phyloP scores from a whole-genome alignment of 441 rosid genomes.

The Erodium trifolium region DNA sequence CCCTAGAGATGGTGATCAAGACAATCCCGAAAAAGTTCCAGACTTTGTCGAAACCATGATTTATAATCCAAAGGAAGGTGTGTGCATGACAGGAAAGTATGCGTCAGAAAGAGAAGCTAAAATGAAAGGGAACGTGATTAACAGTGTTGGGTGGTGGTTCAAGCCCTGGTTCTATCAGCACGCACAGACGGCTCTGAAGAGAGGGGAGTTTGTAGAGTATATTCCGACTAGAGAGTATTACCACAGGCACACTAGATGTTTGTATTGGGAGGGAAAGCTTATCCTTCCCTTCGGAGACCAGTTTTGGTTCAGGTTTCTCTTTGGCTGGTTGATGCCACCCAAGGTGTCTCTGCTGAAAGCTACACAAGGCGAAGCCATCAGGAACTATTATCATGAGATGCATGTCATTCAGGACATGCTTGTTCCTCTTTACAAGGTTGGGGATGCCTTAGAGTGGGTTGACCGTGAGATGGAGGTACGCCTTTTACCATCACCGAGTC shows the following conservation, averaged over 20 bases:
- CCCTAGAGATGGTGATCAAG: conserved; percentile 81
- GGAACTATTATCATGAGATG: conserved; percentile 93
- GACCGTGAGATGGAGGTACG: conserved; percentile 92
- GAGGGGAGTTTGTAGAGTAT: conserved; percentile 88
- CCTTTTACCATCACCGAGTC: neutral
- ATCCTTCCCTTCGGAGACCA: conserved; percentile 96
- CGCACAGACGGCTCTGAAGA: conserved; percentile 68
- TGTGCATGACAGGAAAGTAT: conserved; percentile 86
- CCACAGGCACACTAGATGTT: conserved; percentile 91
- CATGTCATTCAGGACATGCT: conserved; percentile 99
- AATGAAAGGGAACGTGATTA: conserved; percentile 76
- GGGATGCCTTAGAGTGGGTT: conserved; percentile 88
- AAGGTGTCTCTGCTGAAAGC: conserved; percentile 97
- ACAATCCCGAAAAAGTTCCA: conserved; percentile 63
- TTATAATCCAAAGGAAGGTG: conserved; percentile 59
- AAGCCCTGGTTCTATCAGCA: conserved; percentile 98
- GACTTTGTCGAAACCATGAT: conserved; percentile 94
- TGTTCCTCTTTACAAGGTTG: conserved; percentile 92
- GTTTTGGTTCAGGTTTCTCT: conserved; percentile 82
- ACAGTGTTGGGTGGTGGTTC: conserved; percentile 94
- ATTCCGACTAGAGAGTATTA: conserved; percentile 89
- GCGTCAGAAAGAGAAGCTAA: conserved; percentile 90
- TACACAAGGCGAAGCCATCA: conserved; percentile 97
- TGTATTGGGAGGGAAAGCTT: conserved; percentile 99
- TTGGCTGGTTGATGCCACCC: conserved; percentile 99